phyloP scores from a whole-genome alignment of 306 rosid genomes.

The Hippophae tibetana region DNA sequence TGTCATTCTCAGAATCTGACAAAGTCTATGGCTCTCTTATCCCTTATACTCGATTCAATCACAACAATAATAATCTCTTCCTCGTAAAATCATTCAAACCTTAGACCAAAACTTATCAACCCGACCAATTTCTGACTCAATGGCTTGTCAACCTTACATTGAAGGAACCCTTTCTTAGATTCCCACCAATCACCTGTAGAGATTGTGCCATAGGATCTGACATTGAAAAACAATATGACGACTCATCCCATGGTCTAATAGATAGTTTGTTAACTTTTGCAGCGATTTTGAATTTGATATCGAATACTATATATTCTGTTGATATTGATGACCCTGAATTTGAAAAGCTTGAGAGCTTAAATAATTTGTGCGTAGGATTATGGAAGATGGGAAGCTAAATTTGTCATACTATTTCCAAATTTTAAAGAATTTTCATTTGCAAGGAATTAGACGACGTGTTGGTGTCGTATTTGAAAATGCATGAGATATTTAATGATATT shows the following conservation, averaged over 20 bases:
- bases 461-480: conserved; percentile 41
- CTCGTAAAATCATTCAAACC: conserved; percentile 20
- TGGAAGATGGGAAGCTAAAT: conserved; percentile 50
- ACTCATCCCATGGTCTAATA: background rate
- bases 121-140: conserved; percentile 33
- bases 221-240: too few relatives aligned
- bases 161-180: conserved; percentile 50
- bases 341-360: conserved; percentile 41
- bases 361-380: conserved; percentile 54
- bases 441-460: conserved; percentile 37
- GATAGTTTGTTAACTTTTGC: conserved; percentile 36
- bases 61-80: conserved; percentile 24
- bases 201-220: conserved; percentile 47
- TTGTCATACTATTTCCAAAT: conserved; percentile 40
- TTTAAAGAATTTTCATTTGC: conserved; percentile 35
- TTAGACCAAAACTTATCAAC: conserved; percentile 20
- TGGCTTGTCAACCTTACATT: conserved; percentile 45
- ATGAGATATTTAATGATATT: conserved; percentile 34
- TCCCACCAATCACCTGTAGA: conserved; percentile 36
- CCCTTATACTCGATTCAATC: conserved; percentile 44
- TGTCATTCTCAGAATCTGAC: conserved; percentile 28
- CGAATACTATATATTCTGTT: conserved; percentile 49
- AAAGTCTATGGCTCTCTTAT: conserved; percentile 40
- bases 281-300: conserved; percentile 36
- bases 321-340: conserved; percentile 42